Base-by-base conservation (phyloP, 257 asterid species). In the Plantago elongata region DNA sequence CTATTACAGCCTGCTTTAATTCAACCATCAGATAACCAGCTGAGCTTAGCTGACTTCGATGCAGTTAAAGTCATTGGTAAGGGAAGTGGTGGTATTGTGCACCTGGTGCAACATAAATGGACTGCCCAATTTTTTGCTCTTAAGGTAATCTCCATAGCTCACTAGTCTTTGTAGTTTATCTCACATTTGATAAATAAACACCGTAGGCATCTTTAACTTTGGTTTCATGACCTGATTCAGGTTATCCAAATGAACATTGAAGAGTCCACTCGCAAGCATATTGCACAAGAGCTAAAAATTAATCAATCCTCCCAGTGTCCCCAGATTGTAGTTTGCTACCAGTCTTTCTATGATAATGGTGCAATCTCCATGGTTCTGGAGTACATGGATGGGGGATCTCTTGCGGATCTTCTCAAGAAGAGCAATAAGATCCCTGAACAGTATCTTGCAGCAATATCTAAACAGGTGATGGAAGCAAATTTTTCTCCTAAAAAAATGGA, bases 331-430 rank as follows among this genome's bases (percentile, higher is more conserved):
- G 76, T 87, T 45, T 83, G 94, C 74, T 89, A 93, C 69, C 96
- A 93, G 78, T 89, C 97, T 60, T 93, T 93, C 74, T 93, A 89
- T 47, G 99, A 89, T 42, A 93, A 93, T 69, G 99, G 99, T 68
- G 96, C 96, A n/a, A 81, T 93, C 67, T 93, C 99, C 64, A 83
- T 93, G 51, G 85, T 93, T 71, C 83, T 93, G 62, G 99, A 93
- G 83, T 93, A 87, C 74, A 93, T 93, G 99, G 99, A 93, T 59
- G 99, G 99, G 13, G 99, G 99, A 4, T 89, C 97, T 54, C 89
- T 93, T 64, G 94, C 96, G 66, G 99, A 93, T 79, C 85, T 93
- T 73, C 75, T 93, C 64, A 87, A 75, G 66, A 83, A 89, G 68
- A 97, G 90, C 62, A 68, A 82, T 56, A 78, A 68, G 50, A 87